Evolutionary conservation across 495 filamentous ascomycete species (phyloP).

Genomic region (Clohesyomyces aquaticus): DNA sequence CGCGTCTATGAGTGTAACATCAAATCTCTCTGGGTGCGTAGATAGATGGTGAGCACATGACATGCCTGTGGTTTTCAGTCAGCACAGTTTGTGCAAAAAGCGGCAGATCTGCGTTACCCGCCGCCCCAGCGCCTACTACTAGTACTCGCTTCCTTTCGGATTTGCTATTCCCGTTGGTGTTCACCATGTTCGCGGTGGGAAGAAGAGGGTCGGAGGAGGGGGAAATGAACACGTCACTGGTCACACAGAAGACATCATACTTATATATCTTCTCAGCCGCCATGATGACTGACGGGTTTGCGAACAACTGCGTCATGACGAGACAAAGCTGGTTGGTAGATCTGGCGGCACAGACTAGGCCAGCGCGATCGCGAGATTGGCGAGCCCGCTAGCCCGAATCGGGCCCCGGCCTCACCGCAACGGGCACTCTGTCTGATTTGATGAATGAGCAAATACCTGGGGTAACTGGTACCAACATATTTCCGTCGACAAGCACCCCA

Average conservation of each 20-base stretch:
- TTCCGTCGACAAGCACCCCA: no score
- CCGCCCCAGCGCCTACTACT: slow-evolving; percentile 49
- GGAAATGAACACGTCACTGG: not conserved
- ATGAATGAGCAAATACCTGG: no score
- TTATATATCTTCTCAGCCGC: not conserved
- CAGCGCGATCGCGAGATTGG: not conserved
- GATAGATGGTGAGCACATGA: slow-evolving; percentile 76
- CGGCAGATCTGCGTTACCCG: slow-evolving; percentile 34
- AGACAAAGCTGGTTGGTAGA: not conserved
- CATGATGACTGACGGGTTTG: not conserved
- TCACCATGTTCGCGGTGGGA: slow-evolving; percentile 22
- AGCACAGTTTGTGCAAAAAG: slow-evolving; percentile 15
- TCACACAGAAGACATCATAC: not conserved
- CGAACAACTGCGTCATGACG: slow-evolving; percentile 1
- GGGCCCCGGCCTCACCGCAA: no score
- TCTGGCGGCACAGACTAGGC: not conserved
- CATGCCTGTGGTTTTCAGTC: slow-evolving; percentile 50
- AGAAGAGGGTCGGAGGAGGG: slow-evolving; percentile 17
- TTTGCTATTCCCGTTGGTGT: slow-evolving; percentile 15
- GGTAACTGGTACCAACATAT: no score
- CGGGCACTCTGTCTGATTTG: no score
- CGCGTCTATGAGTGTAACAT: slow-evolving; percentile 73
- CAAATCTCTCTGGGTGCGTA: slow-evolving; percentile 72
- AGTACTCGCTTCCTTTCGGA: slow-evolving; percentile 44
- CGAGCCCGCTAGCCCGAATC: not conserved